Evolutionary conservation across 2,329 filamentous ascomycete species (phyloP).

Genomic region (Rhinocladiella similis): DNA sequence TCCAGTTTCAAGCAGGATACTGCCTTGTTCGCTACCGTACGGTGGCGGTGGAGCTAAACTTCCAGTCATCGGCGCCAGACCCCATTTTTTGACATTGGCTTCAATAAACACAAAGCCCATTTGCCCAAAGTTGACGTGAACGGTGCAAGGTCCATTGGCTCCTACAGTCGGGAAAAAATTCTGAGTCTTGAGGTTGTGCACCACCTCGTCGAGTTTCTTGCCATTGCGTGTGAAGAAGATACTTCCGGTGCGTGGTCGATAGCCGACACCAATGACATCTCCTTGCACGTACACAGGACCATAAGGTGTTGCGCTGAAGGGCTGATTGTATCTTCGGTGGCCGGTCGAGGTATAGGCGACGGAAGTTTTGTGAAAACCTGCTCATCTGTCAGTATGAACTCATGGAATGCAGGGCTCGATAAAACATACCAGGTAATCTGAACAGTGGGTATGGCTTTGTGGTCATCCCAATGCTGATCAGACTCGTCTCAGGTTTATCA

Average conservation of each 20-base stretch:
- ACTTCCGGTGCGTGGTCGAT: constrained; percentile 88
- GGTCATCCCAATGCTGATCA: constrained; percentile 88
- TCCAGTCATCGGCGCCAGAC: constrained; percentile 90
- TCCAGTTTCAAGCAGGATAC: constrained; percentile 88
- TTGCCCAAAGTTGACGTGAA: constrained; percentile 98
- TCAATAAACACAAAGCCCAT: constrained; percentile 99
- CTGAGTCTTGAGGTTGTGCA: constrained; percentile 86
- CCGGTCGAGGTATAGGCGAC: constrained; percentile 89
- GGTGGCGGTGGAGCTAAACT: constrained; percentile 92
- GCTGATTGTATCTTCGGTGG: constrained; percentile 86
- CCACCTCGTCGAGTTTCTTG: constrained; percentile 93
- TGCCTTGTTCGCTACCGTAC: constrained; percentile 95
- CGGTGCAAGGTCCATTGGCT: constrained; percentile 84
- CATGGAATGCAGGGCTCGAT: neutral
- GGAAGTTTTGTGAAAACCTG: constrained; percentile 89
- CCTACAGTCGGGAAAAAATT: constrained; percentile 99
- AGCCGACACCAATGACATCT: constrained; percentile 93
- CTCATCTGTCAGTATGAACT: constrained; percentile 1
- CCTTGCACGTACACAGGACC: constrained; percentile 85
- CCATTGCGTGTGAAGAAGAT: constrained; percentile 98
- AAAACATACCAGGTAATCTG: constrained; percentile 75
- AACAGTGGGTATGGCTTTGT: constrained; percentile 98
- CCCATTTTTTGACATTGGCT: constrained; percentile 99
- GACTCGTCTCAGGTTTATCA: constrained; percentile 87
- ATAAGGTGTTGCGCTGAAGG: constrained; percentile 77